Percentiles rank a stretch among this genome's conserved stretches.
These are phyloP conservation scores for Paramarasmius palmivorus DNA, from an alignment of 1,284 basidiomycete species.

Conservation along the genomic window DNA sequence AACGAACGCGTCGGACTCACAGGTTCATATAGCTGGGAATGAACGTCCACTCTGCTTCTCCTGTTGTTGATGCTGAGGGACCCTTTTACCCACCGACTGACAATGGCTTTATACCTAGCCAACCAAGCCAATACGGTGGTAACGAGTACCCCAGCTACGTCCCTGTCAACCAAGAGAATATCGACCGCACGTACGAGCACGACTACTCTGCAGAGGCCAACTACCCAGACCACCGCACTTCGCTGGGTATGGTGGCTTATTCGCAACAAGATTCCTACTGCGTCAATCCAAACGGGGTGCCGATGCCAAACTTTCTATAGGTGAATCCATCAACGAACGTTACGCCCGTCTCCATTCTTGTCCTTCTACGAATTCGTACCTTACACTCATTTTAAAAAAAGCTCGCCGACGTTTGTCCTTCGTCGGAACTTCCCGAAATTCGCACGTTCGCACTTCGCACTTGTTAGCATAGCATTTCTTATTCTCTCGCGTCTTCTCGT, in stretches of 20 bases:
- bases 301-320: background rate
- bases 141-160: background rate
- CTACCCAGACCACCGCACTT: background rate
- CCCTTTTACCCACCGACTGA: background rate
- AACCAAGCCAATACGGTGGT: too few relatives aligned
- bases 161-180: background rate
- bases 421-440: too few relatives aligned
- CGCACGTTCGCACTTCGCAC: background rate
- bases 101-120: background rate
- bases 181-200: too few relatives aligned
- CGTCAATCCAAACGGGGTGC: background rate
- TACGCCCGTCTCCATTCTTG: background rate
- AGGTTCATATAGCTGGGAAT: background rate
- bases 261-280: background rate
- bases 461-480: conserved; percentile 1
- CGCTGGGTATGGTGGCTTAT: background rate
- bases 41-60: conserved; percentile 5
- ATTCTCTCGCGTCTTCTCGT: background rate
- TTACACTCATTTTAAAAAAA: conserved; percentile 1
- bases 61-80: background rate
- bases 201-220: background rate
- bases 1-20: background rate
- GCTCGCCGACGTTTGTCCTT: background rate
- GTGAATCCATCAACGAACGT: background rate
- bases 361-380: background rate